phyloP scores from a whole-genome alignment of 163 green algal genomes.

The Chloroidium sp. region DNA sequence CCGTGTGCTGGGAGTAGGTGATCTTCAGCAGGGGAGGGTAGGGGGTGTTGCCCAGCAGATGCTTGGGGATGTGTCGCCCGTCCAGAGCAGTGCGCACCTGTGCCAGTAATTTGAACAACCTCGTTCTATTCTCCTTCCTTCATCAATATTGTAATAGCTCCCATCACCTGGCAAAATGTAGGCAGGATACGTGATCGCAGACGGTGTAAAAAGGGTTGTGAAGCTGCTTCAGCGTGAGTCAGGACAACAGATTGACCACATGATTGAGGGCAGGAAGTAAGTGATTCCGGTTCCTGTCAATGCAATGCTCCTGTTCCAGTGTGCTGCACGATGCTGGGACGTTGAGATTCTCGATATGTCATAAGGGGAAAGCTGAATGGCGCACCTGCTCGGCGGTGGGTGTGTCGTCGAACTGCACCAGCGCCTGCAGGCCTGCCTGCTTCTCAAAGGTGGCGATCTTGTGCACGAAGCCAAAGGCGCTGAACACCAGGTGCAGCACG shows the following conservation, averaged over 20 bases:
- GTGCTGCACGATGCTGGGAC: too few species aligned
- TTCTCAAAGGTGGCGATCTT: conserved; percentile 68
- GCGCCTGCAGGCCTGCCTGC: conserved; percentile 42
- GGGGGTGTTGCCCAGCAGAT: conserved; percentile 44
- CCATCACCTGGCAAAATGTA: too few species aligned
- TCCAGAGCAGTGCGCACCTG: conserved; percentile 36
- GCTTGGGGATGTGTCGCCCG: conserved; percentile 40
- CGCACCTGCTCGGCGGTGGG: conserved; percentile 25
- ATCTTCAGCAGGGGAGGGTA: conserved; percentile 47
- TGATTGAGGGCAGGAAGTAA: too few species aligned
- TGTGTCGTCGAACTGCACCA: conserved; percentile 48
- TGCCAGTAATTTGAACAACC: neutral
- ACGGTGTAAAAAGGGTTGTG: too few species aligned
- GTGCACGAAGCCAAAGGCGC: conserved; percentile 54
- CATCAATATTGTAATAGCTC: too few species aligned
- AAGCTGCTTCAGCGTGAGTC: too few species aligned
- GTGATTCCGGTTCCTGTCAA: too few species aligned
- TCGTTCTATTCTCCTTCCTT: neutral
- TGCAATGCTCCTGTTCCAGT: too few species aligned
- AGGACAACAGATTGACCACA: too few species aligned
- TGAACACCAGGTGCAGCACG: conserved; percentile 45
- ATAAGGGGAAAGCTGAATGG: too few species aligned
- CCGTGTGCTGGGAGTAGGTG: conserved; percentile 46
- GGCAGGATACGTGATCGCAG: too few species aligned
- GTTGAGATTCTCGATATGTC: too few species aligned